These are phyloP conservation scores for Terana coerulea DNA, from an alignment of 768 basidiomycete genomes.

Conservation along the genomic window DNA sequence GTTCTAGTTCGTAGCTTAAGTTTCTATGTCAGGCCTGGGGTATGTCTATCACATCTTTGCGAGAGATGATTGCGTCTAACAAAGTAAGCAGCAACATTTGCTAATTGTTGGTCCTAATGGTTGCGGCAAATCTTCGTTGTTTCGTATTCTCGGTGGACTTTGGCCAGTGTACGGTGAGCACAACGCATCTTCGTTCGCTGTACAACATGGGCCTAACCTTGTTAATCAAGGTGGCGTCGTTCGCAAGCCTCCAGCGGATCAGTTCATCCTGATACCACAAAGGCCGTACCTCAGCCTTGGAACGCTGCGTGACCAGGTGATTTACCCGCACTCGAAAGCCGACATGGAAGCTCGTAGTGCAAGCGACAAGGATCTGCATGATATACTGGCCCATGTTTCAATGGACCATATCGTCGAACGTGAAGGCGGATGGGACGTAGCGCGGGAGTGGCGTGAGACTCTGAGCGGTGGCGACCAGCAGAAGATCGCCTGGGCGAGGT, in stretches of 20 bases:
- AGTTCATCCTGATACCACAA: constrained; percentile 95
- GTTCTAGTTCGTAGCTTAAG: constrained; percentile 80
- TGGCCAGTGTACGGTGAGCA: constrained; percentile 73
- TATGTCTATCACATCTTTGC: constrained; percentile 31
- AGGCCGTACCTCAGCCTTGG: constrained; percentile 93
- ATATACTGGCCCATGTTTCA: constrained; percentile 72
- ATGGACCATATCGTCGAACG: constrained; percentile 86
- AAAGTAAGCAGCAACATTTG: constrained; percentile 65
- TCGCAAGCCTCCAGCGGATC: constrained; percentile 79
- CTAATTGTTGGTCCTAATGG: constrained; percentile 96
- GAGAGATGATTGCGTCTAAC: background rate
- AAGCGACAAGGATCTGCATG: constrained; percentile 70
- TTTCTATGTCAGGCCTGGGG: constrained; percentile 87
- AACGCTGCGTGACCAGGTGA: constrained; percentile 93
- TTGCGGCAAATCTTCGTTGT: constrained; percentile 87
- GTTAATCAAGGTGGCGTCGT: constrained; percentile 58
- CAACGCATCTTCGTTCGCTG: too few relatives aligned
- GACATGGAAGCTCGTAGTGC: constrained; percentile 80
- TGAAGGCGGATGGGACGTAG: constrained; percentile 93
- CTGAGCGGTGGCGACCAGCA: constrained; percentile 96
- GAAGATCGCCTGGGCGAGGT: constrained; percentile 92
- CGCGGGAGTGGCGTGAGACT: constrained; percentile 91
- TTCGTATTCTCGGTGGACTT: constrained; percentile 95
- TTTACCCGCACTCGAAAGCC: constrained; percentile 82
- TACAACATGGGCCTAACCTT: too few relatives aligned